These are phyloP conservation scores for Nevesoporus exiguus DNA, from an alignment of 768 basidiomycete genomes.

Conservation along the genomic window DNA sequence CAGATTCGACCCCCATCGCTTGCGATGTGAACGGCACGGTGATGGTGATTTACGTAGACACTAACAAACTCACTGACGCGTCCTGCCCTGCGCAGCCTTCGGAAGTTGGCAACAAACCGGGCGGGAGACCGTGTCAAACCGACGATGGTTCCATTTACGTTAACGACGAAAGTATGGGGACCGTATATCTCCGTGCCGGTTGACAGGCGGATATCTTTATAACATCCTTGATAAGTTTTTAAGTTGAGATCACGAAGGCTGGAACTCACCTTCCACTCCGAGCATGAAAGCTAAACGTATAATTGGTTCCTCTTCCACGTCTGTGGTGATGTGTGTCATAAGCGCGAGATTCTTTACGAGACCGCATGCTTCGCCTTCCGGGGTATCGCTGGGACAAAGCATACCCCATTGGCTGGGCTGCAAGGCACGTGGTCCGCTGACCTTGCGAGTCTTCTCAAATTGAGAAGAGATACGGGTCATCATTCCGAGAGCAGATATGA, in stretches of 20 bases:
- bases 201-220: slow-evolving; percentile 78
- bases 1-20: slow-evolving; percentile 98
- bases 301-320: slow-evolving; percentile 95
- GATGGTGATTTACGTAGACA: slow-evolving; percentile 94
- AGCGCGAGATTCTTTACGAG: slow-evolving; percentile 97
- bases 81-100: slow-evolving; percentile 87
- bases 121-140: slow-evolving; percentile 85
- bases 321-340: slow-evolving; percentile 99
- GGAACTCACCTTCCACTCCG: slow-evolving; percentile 84
- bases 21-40: slow-evolving; percentile 91
- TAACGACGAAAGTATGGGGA: slow-evolving; percentile 89
- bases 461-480: slow-evolving; percentile 99
- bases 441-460: slow-evolving; percentile 99
- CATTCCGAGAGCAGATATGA: slow-evolving; percentile 98
- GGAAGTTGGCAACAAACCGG: slow-evolving; percentile 86
- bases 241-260: slow-evolving; percentile 7
- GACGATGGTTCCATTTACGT: slow-evolving; percentile 95
- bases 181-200: slow-evolving; percentile 96
- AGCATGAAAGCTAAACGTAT: slow-evolving; percentile 87
- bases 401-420: slow-evolving; percentile 99
- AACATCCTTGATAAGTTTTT: slow-evolving; percentile 12
- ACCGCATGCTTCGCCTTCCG: slow-evolving; percentile 99
- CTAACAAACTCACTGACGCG: slow-evolving; percentile 95
- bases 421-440: slow-evolving; percentile 93
- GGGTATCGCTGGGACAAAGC: slow-evolving; percentile 96